Evolutionary conservation across 768 basidiomycete genomes (phyloP), one percentile per base, ranked within the genome.

Genomic region (Boletus rufocinnamomeus): DNA sequence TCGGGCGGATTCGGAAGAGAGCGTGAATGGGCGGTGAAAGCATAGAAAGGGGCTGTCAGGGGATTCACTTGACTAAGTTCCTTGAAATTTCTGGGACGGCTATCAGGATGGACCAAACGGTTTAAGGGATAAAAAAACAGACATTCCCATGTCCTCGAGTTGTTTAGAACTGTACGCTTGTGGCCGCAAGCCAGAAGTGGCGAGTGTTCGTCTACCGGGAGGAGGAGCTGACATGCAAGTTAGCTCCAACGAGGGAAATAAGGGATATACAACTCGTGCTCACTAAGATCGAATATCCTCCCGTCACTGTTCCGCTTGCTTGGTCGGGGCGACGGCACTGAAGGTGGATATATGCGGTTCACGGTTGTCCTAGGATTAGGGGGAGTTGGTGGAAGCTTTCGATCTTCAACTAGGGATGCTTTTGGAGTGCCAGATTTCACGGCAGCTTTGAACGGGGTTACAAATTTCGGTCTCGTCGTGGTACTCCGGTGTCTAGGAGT

Each of bases 391-490:
- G 59, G 25, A 41, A 27, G 44, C 21, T 51, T 44, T 19, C 25
- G 32, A 14, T 49, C 38, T 51, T 59, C 65, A 17, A 38, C 25
- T 38, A 25, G n/a, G 34, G 47, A 48, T 40, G 54, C 19, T 16
- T 25, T 49, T 19, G 52, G 35, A 27, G 80, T 76, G 38, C 75
- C 76, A 47, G 81, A 80, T 60, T 73, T 75, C 74, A 81, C 75
- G 28, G 80, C 81, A 6, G 70, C 53, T 64, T 87, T 89, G 68
- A 89, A 88, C 0, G 86, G 86, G 2, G 86, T 87, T 8, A 80
- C 71, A 59, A 87, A 87, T n/a, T 76, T 76, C 34, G 64, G 60
- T 59, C 58, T 68, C 11, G 76, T 72, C 35, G 77, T 72, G 7
- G 71, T 70, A 32, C 59, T 69, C 50, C 70, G 70, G 16, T 43